These are phyloP conservation scores for Saturnispora saitoi DNA, from an alignment of 805 yeast species.

Conservation along the genomic window DNA sequence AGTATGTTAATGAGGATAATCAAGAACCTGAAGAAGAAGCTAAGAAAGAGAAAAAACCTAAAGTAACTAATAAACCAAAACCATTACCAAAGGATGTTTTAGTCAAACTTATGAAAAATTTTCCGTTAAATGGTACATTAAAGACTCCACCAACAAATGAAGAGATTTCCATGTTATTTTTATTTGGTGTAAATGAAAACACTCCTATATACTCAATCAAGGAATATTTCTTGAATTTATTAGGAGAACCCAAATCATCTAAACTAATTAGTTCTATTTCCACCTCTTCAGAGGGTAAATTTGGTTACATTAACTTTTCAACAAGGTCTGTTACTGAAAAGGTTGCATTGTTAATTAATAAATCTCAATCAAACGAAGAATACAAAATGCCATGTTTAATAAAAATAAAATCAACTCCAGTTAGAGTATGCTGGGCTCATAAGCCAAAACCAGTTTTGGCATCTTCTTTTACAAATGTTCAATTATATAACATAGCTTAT, in stretches of 20 bases:
- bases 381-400: slow-evolving; percentile 27
- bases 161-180: slow-evolving; percentile 49
- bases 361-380: not conserved
- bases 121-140: slow-evolving; percentile 65
- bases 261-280: slow-evolving; percentile 35
- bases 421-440: slow-evolving; percentile 44
- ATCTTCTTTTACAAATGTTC: slow-evolving; percentile 35
- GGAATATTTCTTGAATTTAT: slow-evolving; percentile 36
- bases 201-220: slow-evolving; percentile 55
- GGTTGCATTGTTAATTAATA: slow-evolving; percentile 22
- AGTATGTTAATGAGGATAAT: not conserved
- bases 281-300: slow-evolving; percentile 48
- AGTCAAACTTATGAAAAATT: slow-evolving; percentile 41
- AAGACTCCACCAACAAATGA: slow-evolving; percentile 31
- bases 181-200: slow-evolving; percentile 65
- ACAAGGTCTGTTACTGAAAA: slow-evolving; percentile 45
- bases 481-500: slow-evolving; percentile 38
- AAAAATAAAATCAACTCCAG: slow-evolving; percentile 33
- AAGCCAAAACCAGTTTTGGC: slow-evolving; percentile 3
- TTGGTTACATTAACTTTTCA: slow-evolving; percentile 55
- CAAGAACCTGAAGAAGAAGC: slow-evolving; percentile 9
- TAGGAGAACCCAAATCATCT: slow-evolving; percentile 10
- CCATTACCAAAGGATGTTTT: slow-evolving; percentile 35
- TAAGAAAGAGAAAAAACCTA: slow-evolving; percentile 11
- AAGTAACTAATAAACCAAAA: not conserved